Conservation (phyloP, 495 filamentous ascomycete species). For the Amphirosellinia nigrospora region DNA sequence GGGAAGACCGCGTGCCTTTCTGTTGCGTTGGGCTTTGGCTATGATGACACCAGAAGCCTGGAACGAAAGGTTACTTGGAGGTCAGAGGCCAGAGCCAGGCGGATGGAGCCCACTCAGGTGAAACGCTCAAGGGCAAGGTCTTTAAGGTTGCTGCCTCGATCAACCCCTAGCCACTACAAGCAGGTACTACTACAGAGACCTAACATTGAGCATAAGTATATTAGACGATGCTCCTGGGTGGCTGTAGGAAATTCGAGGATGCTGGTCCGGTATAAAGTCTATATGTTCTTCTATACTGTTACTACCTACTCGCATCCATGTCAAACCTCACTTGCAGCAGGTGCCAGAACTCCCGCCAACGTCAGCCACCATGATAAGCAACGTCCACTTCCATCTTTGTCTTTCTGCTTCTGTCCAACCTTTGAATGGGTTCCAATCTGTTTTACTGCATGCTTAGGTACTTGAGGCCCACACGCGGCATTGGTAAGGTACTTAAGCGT, state of each 20-base stretch:
- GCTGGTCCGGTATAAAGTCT: background rate
- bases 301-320: too few species aligned
- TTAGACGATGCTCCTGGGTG: too few species aligned
- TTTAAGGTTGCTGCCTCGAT: background rate
- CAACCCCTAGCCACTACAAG: background rate
- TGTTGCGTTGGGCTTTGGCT: background rate
- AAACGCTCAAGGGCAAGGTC: slow-evolving; percentile 26
- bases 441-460: background rate
- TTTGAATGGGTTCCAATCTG: background rate
- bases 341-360: background rate
- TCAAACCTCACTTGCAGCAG: background rate
- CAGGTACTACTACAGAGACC: too few species aligned
- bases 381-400: background rate
- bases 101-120: slow-evolving; percentile 32
- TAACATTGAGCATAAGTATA: too few species aligned
- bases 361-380: background rate
- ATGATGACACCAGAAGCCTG: slow-evolving; percentile 17
- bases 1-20: background rate
- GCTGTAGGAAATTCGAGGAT: background rate
- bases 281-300: slow-evolving; percentile 1
- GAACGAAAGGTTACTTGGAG: slow-evolving; percentile 32
- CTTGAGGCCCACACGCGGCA: background rate
- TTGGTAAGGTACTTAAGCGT: slow-evolving; percentile 19
- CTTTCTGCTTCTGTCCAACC: slow-evolving; percentile 12
- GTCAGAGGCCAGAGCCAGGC: slow-evolving; percentile 15